A percentile compares a stretch with the other conserved stretches of the same genome.
These are phyloP conservation scores for Fusarium mangiferae DNA, from an alignment of 2,329 filamentous ascomycete species.

Conservation along the genomic window DNA sequence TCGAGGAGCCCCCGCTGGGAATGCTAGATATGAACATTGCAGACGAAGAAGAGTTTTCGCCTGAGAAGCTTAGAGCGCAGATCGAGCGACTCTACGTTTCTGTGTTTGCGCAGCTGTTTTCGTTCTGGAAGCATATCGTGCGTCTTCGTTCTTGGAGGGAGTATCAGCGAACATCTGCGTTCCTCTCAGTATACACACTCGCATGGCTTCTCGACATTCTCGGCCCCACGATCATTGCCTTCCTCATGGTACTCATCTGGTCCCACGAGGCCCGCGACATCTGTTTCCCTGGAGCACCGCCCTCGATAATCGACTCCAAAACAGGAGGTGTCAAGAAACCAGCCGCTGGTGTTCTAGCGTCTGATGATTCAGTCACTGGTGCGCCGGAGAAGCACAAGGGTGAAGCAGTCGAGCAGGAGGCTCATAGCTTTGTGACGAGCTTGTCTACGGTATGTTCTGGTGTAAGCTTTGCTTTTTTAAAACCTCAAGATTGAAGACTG, in stretches of 20 bases:
- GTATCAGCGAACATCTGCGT: constrained; percentile 71
- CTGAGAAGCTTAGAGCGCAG: constrained; percentile 82
- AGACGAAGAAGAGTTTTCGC: constrained; percentile 85
- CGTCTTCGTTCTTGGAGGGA: constrained; percentile 85
- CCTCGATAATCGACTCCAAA: constrained; percentile 75
- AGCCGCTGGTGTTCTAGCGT: constrained; percentile 78
- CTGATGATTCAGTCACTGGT: constrained; percentile 80
- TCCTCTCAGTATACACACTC: constrained; percentile 64
- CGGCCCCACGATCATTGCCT: constrained; percentile 66
- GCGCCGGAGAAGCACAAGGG: constrained; percentile 86
- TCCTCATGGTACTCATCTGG: constrained; percentile 72
- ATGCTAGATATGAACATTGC: constrained; percentile 83
- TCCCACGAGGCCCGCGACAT: constrained; percentile 70
- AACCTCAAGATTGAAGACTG: not conserved
- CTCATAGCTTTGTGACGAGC: constrained; percentile 80
- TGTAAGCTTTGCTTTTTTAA: constrained; percentile 35
- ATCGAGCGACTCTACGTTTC: constrained; percentile 86
- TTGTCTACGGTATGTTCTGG: constrained; percentile 59
- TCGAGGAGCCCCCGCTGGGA: constrained; percentile 62
- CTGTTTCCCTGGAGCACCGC: constrained; percentile 81
- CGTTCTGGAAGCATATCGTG: constrained; percentile 77
- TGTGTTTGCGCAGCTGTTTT: constrained; percentile 73
- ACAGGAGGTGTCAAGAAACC: constrained; percentile 83
- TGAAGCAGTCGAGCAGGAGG: constrained; percentile 85
- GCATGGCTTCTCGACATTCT: constrained; percentile 82